These are phyloP conservation scores for Acarospora socialis DNA, from an alignment of 2,329 filamentous ascomycete species.

Conservation along the genomic window DNA sequence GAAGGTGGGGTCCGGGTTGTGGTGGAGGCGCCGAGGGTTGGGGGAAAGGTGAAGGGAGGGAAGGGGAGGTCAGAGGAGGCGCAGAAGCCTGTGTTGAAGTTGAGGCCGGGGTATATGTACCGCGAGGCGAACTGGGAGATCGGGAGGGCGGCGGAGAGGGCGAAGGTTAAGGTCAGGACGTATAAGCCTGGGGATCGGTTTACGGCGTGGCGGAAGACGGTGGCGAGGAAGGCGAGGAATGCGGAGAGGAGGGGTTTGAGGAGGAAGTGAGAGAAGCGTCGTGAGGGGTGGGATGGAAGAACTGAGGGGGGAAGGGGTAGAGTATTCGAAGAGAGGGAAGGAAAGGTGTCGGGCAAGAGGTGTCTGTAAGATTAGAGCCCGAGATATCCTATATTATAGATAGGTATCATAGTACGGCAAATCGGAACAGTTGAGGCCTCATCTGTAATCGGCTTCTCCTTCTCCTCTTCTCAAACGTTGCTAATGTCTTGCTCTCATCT, in stretches of 20 bases:
- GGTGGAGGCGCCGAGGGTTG: too few relatives aligned
- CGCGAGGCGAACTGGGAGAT: slow-evolving; percentile 55
- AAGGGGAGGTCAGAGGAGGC: slow-evolving; percentile 7
- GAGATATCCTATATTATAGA: too few relatives aligned
- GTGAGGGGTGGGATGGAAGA: too few relatives aligned
- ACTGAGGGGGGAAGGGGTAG: slow-evolving; percentile 5
- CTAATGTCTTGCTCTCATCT: too few relatives aligned
- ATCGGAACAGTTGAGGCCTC: too few relatives aligned
- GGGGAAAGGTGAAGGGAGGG: slow-evolving; percentile 3
- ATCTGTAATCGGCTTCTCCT: too few relatives aligned
- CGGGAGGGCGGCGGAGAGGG: slow-evolving; percentile 47
- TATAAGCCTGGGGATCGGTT: slow-evolving; percentile 47
- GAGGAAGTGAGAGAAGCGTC: slow-evolving; percentile 24
- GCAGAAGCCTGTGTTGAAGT: slow-evolving; percentile 21
- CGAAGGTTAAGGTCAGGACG: slow-evolving; percentile 39
- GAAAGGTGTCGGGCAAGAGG: too few relatives aligned
- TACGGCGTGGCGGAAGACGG: slow-evolving; percentile 49
- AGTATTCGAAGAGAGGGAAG: too few relatives aligned
- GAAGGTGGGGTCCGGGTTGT: too few relatives aligned
- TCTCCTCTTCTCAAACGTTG: too few relatives aligned
- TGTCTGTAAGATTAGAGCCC: too few relatives aligned
- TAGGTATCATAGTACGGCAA: too few relatives aligned
- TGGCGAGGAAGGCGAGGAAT: slow-evolving; percentile 34
- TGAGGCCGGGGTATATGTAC: slow-evolving; percentile 48
- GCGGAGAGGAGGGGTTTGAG: slow-evolving; percentile 41